Evolutionary conservation across 306 rosid species (phyloP).

Genomic region (Fragaria iinumae): DNA sequence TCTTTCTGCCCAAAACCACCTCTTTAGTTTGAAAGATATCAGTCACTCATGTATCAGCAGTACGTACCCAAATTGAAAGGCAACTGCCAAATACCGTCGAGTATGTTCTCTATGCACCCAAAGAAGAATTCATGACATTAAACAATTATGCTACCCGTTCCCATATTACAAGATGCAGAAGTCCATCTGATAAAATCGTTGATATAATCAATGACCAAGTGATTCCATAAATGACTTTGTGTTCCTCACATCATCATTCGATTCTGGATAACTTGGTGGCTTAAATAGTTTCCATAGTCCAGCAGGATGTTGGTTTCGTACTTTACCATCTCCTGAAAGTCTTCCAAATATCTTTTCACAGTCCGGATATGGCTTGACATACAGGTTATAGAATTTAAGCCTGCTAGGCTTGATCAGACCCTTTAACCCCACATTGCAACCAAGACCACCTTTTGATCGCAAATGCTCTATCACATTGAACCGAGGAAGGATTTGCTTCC

Average conservation of each 20-base stretch:
- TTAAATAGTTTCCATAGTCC: slow-evolving; percentile 81
- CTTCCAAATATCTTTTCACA: slow-evolving; percentile 69
- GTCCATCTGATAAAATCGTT: not conserved
- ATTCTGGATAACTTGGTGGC: slow-evolving; percentile 49
- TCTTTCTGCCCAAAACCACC: not conserved
- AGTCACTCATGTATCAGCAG: not conserved
- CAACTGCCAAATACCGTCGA: not conserved
- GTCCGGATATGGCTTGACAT: slow-evolving; percentile 84
- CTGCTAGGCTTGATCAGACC: slow-evolving; percentile 75
- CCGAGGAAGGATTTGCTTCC: slow-evolving; percentile 83
- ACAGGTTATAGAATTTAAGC: slow-evolving; percentile 76
- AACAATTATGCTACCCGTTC: not conserved
- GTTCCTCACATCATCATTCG: slow-evolving; percentile 50
- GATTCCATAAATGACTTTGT: slow-evolving; percentile 64
- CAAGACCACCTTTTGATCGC: slow-evolving; percentile 65
- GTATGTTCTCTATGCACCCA: not conserved
- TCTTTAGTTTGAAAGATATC: not conserved
- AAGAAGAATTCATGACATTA: not conserved
- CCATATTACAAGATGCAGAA: slow-evolving; percentile 6
- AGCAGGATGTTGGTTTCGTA: slow-evolving; percentile 50
- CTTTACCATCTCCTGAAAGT: slow-evolving; percentile 37
- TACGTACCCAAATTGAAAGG: not conserved
- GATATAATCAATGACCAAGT: slow-evolving; percentile 28
- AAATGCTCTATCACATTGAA: slow-evolving; percentile 68
- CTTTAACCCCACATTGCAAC: slow-evolving; percentile 57